phyloP scores from a whole-genome alignment of 2,329 filamentous ascomycete species.

The Chalaropsis thielavioides region DNA sequence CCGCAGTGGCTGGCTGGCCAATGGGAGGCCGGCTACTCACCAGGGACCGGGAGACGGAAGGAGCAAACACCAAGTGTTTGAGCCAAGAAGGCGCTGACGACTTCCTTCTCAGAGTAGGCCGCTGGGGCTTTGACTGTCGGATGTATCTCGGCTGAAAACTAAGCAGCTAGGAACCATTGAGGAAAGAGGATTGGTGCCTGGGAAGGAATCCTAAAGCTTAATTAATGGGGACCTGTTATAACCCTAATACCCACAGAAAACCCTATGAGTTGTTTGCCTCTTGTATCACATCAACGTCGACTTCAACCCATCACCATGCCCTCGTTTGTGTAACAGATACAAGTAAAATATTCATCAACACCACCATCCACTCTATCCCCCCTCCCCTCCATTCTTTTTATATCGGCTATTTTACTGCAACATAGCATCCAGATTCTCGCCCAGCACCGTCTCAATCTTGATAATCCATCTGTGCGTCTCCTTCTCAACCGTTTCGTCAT shows the following conservation, averaged over 20 bases:
- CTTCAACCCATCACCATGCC: too few species aligned
- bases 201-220: background rate
- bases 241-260: background rate
- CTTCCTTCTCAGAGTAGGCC: background rate
- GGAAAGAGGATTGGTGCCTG: background rate
- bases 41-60: background rate
- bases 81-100: background rate
- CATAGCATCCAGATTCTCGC: conserved; percentile 86
- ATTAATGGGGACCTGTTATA: background rate
- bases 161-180: background rate
- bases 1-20: background rate
- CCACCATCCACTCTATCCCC: too few species aligned
- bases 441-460: conserved; percentile 75
- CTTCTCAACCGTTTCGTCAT: conserved; percentile 81
- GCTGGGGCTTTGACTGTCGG: background rate
- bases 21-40: background rate
- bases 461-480: conserved; percentile 85
- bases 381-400: background rate
- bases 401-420: conserved; percentile 45
- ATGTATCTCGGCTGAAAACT: background rate
- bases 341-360: too few species aligned
- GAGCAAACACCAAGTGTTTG: background rate
- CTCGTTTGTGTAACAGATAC: too few species aligned
- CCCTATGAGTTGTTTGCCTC: background rate
- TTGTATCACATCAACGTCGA: background rate